A percentile compares a stretch with the other conserved stretches of the same genome.
Conservation (phyloP, 2,329 filamentous ascomycete genomes). For the Arthrinium puccinioides region DNA sequence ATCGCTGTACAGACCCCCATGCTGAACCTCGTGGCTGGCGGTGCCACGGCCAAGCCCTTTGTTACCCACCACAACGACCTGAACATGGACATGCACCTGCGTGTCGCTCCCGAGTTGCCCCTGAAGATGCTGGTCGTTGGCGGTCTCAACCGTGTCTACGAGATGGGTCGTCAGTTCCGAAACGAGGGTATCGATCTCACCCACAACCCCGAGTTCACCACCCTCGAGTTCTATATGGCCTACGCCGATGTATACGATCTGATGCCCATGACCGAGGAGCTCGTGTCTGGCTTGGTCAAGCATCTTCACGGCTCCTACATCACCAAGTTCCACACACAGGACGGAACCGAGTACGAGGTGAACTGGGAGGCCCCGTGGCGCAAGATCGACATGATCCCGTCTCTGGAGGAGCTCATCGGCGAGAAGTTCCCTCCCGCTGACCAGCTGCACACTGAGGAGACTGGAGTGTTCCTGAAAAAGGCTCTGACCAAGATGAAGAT, state of each 20-base stretch:
- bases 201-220: slow-evolving; percentile 98
- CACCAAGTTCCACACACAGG: slow-evolving; percentile 80
- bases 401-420: slow-evolving; percentile 79
- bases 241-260: slow-evolving; percentile 89
- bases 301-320: slow-evolving; percentile 77
- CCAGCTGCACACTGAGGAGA: slow-evolving; percentile 83
- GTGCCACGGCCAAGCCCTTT: slow-evolving; percentile 93
- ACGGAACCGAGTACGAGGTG: slow-evolving; percentile 79
- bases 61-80: slow-evolving; percentile 93
- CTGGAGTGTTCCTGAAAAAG: slow-evolving; percentile 71
- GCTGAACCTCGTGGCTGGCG: slow-evolving; percentile 93
- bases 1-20: slow-evolving; percentile 95
- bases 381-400: slow-evolving; percentile 90
- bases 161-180: slow-evolving; percentile 90
- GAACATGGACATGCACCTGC: slow-evolving; percentile 90
- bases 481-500: slow-evolving; percentile 69
- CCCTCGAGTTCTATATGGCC: slow-evolving; percentile 94
- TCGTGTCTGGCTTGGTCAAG: slow-evolving; percentile 85
- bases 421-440: slow-evolving; percentile 91
- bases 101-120: slow-evolving; percentile 90
- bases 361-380: slow-evolving; percentile 97
- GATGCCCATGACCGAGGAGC: slow-evolving; percentile 86
- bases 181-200: slow-evolving; percentile 91
- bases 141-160: slow-evolving; percentile 89
- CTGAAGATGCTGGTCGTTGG: slow-evolving; percentile 96